phyloP scores from a whole-genome alignment of 768 basidiomycete species.

The Russula sp. region DNA sequence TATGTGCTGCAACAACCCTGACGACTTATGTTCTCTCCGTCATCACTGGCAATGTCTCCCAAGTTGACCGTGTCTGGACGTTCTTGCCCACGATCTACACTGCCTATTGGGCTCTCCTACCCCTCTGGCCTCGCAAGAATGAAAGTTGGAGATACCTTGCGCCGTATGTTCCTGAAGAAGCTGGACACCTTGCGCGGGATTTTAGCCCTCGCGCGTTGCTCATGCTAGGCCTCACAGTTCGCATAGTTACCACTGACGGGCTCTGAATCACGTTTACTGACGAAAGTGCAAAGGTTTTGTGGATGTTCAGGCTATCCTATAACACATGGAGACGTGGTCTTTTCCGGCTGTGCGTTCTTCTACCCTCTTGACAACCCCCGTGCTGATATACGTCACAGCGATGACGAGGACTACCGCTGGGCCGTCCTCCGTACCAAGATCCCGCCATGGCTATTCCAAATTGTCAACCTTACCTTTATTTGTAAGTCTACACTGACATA shows the following conservation, averaged over 20 bases:
- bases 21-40: constrained; percentile 55
- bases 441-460: constrained; percentile 49
- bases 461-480: constrained; percentile 69
- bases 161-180: constrained; percentile 51
- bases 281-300: constrained; percentile 33
- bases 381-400: constrained; percentile 34
- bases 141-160: constrained; percentile 38
- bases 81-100: constrained; percentile 79
- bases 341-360: constrained; percentile 53
- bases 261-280: background rate
- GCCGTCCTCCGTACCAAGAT: constrained; percentile 59
- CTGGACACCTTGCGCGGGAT: constrained; percentile 34
- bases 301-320: constrained; percentile 70
- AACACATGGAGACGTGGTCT: constrained; percentile 83
- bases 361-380: background rate
- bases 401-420: constrained; percentile 94
- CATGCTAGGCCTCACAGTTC: constrained; percentile 63
- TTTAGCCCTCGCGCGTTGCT: constrained; percentile 68
- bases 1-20: constrained; percentile 46
- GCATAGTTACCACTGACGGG: constrained; percentile 22
- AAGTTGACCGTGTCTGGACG: constrained; percentile 76
- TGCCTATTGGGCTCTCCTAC: constrained; percentile 74
- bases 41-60: constrained; percentile 73
- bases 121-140: constrained; percentile 39
- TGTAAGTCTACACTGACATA: constrained; percentile 34